These are phyloP conservation scores for Collariella sp. DNA, from an alignment of 495 filamentous ascomycete species.

Conservation along the genomic window DNA sequence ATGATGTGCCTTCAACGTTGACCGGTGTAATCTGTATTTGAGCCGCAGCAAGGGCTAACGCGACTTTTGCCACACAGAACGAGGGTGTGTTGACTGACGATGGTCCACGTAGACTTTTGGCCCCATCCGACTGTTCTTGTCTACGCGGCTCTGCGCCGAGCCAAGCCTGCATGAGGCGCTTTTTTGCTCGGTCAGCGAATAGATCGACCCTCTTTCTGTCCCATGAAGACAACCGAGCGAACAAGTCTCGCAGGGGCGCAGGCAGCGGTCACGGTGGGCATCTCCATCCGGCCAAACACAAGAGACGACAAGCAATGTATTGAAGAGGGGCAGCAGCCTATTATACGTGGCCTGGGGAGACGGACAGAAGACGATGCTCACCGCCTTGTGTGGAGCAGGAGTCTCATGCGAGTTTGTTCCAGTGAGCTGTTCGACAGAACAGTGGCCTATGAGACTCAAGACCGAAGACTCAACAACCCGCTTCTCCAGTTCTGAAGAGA, in stretches of 20 bases:
- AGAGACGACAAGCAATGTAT: background rate
- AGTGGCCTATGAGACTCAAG: background rate
- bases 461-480: background rate
- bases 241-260: conserved; percentile 1
- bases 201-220: background rate
- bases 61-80: conserved; percentile 1
- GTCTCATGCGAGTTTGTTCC: background rate
- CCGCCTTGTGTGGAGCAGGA: background rate
- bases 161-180: background rate
- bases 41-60: background rate
- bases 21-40: background rate
- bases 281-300: background rate
- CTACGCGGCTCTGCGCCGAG: conserved; percentile 1
- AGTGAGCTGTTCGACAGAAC: background rate
- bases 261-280: background rate
- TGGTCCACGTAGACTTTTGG: conserved; percentile 2
- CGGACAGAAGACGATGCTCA: background rate
- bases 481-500: background rate
- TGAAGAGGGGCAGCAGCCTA: background rate
- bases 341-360: conserved; percentile 4
- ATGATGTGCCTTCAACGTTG: background rate
- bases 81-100: background rate
- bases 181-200: background rate
- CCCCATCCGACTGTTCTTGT: background rate
- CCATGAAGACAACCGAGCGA: background rate